Percentiles rank a stretch among this genome's conserved stretches.
Conservation (phyloP, 371 early-diverging fungal species). For the Mucor circinelloides region DNA sequence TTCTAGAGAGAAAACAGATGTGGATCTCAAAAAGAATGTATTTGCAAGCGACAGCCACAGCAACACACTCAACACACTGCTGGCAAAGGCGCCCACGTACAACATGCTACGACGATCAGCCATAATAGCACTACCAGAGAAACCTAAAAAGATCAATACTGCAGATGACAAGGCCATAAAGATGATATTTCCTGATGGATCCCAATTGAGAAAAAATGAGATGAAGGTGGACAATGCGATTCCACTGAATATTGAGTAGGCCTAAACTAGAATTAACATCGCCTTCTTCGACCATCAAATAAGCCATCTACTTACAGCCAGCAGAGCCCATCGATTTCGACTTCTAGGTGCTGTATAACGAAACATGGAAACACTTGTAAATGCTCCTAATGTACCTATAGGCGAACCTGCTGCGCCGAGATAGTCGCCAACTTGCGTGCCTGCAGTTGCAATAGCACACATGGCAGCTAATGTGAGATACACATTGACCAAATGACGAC, state of each 20-base stretch:
- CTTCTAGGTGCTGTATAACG: constrained; percentile 23
- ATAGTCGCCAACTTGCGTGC: constrained; percentile 25
- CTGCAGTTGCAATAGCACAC: constrained; percentile 48
- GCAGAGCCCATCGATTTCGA: constrained; percentile 33
- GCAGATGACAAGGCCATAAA: constrained; percentile 42
- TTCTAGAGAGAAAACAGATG: constrained; percentile 45
- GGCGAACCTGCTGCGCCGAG: constrained; percentile 15
- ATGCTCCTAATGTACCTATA: constrained; percentile 21
- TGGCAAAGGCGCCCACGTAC: constrained; percentile 51
- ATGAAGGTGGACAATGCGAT: constrained; percentile 35
- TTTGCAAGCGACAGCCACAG: constrained; percentile 50
- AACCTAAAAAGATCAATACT: constrained; percentile 54
- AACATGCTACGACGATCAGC: constrained; percentile 47
- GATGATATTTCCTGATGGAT: constrained; percentile 40
- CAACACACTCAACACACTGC: constrained; percentile 41
- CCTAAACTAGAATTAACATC: constrained; percentile 23
- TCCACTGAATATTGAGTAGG: constrained; percentile 46
- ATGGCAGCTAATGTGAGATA: constrained; percentile 56
- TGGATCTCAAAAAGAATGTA: constrained; percentile 44
- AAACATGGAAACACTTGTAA: constrained; percentile 34
- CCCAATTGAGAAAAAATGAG: constrained; percentile 28
- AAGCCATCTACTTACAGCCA: constrained; percentile 28
- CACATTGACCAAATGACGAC: constrained; percentile 51
- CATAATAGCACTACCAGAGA: constrained; percentile 50
- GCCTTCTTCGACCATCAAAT: neutral